Conservation (phyloP, 2,329 filamentous ascomycete species). For the Lasiodiplodia theobromae region DNA sequence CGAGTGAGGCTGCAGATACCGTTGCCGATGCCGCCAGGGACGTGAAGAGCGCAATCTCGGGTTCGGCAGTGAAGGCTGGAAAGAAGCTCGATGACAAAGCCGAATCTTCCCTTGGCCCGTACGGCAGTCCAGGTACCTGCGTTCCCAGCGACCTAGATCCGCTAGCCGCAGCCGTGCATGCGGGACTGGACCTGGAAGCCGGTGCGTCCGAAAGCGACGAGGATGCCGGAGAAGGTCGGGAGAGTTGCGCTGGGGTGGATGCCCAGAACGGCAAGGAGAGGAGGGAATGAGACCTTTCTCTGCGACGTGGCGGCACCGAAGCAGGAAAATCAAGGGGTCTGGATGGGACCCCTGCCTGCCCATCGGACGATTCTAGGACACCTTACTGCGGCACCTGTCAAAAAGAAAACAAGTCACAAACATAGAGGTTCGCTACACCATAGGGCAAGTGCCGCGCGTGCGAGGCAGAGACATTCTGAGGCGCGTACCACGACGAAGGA, state of each 20-base stretch:
- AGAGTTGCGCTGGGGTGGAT: slow-evolving; percentile 16
- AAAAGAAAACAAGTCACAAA: slow-evolving; percentile 8
- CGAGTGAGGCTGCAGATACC: slow-evolving; percentile 23
- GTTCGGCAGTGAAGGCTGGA: slow-evolving; percentile 29
- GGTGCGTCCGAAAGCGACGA: not conserved
- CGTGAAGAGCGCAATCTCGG: slow-evolving; percentile 22
- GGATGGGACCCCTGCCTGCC: not conserved
- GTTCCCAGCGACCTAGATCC: slow-evolving; percentile 44
- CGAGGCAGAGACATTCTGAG: slow-evolving; percentile 12
- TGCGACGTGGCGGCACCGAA: slow-evolving; percentile 6
- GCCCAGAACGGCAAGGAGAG: not conserved
- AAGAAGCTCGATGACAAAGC: slow-evolving; percentile 21
- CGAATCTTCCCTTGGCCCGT: slow-evolving; percentile 39
- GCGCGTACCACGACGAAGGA: not conserved
- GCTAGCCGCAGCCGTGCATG: slow-evolving; percentile 41
- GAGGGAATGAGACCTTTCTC: slow-evolving; percentile 8
- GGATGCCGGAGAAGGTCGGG: slow-evolving; percentile 19
- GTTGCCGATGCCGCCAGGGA: slow-evolving; percentile 21
- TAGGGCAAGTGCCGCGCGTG: not conserved
- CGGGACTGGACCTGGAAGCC: slow-evolving; percentile 28
- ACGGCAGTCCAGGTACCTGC: slow-evolving; percentile 42
- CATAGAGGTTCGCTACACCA: slow-evolving; percentile 1
- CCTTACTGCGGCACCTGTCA: not conserved
- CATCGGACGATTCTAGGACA: slow-evolving; percentile 10
- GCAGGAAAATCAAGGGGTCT: not conserved